Percentiles rank a stretch among this genome's conserved stretches.
Evolutionary conservation across 306 rosid species (phyloP).

Genomic region (Corylus heterophylla): DNA sequence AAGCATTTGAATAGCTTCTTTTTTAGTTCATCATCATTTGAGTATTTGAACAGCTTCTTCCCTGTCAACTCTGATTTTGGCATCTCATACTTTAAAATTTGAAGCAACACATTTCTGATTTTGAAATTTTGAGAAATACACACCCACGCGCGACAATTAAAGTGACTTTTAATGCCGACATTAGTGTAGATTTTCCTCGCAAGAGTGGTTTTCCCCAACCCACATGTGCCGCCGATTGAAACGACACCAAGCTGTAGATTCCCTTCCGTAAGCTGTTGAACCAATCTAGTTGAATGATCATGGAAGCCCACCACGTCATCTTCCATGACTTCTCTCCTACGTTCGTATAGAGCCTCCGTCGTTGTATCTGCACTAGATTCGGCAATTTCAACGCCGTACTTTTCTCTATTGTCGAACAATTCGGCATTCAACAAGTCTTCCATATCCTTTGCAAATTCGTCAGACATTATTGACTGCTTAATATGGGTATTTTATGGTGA

Average conservation of each 20-base stretch:
- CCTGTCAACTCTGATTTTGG: not conserved
- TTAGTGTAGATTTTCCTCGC: not conserved
- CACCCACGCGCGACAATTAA: conserved; percentile 7
- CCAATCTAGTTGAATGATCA: not conserved
- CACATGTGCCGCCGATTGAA: conserved; percentile 25
- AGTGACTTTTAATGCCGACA: not conserved
- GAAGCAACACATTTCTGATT: not conserved
- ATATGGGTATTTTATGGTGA: not conserved
- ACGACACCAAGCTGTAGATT: not conserved
- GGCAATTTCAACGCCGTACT: too few relatives aligned
- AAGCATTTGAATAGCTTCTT: not conserved
- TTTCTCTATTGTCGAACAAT: too few relatives aligned
- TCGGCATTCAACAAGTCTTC: too few relatives aligned
- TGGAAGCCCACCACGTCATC: not conserved
- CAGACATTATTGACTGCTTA: not conserved
- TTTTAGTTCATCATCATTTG: not conserved
- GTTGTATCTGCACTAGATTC: too few relatives aligned
- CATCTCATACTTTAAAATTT: not conserved
- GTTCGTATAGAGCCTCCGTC: too few relatives aligned
- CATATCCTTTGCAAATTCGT: too few relatives aligned
- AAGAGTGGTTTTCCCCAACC: conserved; percentile 31
- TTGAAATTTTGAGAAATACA: not conserved
- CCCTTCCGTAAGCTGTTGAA: not conserved
- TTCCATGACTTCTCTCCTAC: too few relatives aligned
- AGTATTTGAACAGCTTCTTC: not conserved